A percentile compares a stretch with the other conserved stretches of the same genome.
Conservation (phyloP, 2,329 filamentous ascomycete species). For the Talaromyces sp. region DNA sequence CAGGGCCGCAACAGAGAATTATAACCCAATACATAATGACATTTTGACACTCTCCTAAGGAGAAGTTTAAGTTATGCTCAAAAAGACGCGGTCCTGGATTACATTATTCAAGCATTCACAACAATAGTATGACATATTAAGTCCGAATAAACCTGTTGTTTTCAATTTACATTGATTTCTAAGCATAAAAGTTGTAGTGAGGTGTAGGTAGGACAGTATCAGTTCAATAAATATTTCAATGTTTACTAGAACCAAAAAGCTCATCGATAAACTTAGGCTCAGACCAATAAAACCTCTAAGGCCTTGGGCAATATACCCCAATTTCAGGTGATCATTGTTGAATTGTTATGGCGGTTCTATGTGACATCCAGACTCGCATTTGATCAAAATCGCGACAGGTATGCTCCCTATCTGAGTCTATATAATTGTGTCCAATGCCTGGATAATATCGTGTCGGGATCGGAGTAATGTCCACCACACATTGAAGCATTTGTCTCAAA, state of each 20-base stretch:
- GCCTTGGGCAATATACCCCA: not conserved
- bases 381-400: not conserved
- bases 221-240: not conserved
- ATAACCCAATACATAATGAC: not conserved
- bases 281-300: not conserved
- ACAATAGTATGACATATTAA: not conserved
- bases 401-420: not conserved
- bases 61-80: not conserved
- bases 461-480: not conserved
- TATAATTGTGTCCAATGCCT: not conserved
- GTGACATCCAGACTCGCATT: not conserved
- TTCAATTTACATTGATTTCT: not conserved
- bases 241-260: not conserved
- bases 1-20: not conserved
- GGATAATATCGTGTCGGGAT: not conserved
- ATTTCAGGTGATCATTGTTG: not conserved
- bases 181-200: not conserved
- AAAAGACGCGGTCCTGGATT: not conserved
- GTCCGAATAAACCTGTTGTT: not conserved
- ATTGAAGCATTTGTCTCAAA: not conserved
- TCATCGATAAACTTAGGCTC: not conserved
- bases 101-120: not conserved
- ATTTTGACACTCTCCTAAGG: not conserved
- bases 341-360: not conserved
- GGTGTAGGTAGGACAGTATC: not conserved